Evolutionary conservation across 2,329 filamentous ascomycete genomes (phyloP).

Genomic region (Trichoderma sp.): DNA sequence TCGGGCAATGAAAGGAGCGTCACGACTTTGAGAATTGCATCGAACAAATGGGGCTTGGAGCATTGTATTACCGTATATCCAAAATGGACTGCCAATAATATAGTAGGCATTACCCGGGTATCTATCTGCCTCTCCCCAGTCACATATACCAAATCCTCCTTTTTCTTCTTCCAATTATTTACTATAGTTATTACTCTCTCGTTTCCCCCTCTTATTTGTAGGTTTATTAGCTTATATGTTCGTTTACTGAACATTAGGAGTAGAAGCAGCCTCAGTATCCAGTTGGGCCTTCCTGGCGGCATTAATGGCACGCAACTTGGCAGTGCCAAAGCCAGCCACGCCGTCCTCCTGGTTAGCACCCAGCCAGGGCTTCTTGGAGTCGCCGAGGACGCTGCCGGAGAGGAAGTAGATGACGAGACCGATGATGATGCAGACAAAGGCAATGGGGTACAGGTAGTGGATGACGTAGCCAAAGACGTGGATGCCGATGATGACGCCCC

Average conservation of each 20-base stretch:
- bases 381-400: slow-evolving; percentile 75
- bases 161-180: neutral
- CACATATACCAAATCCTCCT: neutral
- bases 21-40: neutral
- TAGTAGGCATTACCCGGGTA: neutral
- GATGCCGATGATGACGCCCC: slow-evolving; percentile 91
- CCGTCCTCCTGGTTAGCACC: slow-evolving; percentile 81
- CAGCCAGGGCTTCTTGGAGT: slow-evolving; percentile 93
- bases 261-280: neutral
- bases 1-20: neutral
- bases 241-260: neutral
- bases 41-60: neutral
- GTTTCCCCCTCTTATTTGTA: neutral
- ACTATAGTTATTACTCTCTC: neutral
- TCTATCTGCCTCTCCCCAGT: neutral
- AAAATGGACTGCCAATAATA: neutral
- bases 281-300: slow-evolving; percentile 46
- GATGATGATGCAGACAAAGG: slow-evolving; percentile 87
- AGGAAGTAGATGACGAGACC: slow-evolving; percentile 87
- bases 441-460: slow-evolving; percentile 91
- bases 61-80: neutral
- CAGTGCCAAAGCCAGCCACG: slow-evolving; percentile 77
- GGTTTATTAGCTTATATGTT: neutral
- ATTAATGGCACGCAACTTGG: slow-evolving; percentile 70
- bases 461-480: slow-evolving; percentile 77